A percentile compares a stretch with the other conserved stretches of the same genome.
Evolutionary conservation across 1,139 yeast species (phyloP).

Genomic region (Hanseniaspora sp.): DNA sequence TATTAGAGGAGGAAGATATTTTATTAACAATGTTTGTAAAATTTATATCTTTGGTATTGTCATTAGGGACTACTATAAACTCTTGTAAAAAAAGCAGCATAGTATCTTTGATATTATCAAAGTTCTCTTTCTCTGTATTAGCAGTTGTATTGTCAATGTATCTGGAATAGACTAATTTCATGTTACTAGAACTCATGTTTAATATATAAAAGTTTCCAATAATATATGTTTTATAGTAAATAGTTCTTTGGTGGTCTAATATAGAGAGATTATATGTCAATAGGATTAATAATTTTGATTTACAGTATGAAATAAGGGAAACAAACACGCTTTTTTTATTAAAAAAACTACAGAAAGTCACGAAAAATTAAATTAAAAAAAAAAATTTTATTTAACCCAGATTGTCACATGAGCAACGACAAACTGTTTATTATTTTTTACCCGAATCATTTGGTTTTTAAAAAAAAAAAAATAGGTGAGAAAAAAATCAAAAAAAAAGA

Average conservation of each 20-base stretch:
- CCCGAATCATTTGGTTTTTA: no score
- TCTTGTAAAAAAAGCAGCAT: slow-evolving; percentile 11
- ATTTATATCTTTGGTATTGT: slow-evolving; percentile 19
- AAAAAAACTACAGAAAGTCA: no score
- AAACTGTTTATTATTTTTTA: no score
- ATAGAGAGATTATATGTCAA: background rate
- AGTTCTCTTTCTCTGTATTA: background rate
- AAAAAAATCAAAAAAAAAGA: no score
- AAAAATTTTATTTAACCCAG: background rate
- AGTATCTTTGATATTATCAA: slow-evolving; percentile 1
- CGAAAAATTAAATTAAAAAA: background rate
- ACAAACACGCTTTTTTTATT: no score
- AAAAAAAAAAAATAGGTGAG: no score
- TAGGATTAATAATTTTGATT: no score
- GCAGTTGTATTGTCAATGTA: background rate
- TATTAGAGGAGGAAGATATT: slow-evolving; percentile 14
- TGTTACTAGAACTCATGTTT: background rate
- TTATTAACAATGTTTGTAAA: slow-evolving; percentile 22
- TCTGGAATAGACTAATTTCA: background rate
- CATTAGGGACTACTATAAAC: slow-evolving; percentile 1
- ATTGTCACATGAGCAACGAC: no score
- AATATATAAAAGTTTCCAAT: background rate
- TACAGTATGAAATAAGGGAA: no score
- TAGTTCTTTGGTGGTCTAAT: background rate
- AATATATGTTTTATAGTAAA: background rate